Evolutionary conservation across 805 yeast species (phyloP).

Genomic region (Suhomyces kilbournensis): DNA sequence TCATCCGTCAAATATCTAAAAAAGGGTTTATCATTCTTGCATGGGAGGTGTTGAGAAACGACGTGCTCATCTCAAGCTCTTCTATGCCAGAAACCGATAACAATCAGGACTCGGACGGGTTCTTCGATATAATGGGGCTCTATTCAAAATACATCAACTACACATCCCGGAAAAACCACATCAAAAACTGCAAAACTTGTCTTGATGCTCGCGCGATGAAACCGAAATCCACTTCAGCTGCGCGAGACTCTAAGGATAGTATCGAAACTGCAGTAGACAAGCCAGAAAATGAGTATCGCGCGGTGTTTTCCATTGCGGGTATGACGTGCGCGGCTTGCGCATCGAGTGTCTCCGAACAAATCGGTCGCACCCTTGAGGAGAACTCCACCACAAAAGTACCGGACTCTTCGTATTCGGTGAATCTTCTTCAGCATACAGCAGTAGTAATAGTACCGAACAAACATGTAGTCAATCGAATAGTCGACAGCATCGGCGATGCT

Average conservation of each 20-base stretch:
- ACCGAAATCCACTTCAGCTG: background rate
- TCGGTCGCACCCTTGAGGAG: slow-evolving; percentile 4
- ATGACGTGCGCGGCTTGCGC: slow-evolving; percentile 44
- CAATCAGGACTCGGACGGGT: slow-evolving; percentile 13
- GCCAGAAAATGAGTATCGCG: slow-evolving; percentile 34
- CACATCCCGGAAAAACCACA: slow-evolving; percentile 28
- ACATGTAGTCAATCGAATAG: slow-evolving; percentile 37
- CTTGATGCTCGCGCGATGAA: slow-evolving; percentile 13
- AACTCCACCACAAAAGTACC: slow-evolving; percentile 1
- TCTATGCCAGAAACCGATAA: background rate
- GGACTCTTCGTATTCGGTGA: slow-evolving; percentile 45
- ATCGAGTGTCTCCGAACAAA: slow-evolving; percentile 22
- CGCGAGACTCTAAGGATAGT: slow-evolving; percentile 9
- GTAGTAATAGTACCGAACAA: slow-evolving; percentile 52
- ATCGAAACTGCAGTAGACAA: slow-evolving; percentile 26
- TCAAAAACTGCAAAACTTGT: slow-evolving; percentile 43
- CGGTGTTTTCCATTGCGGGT: slow-evolving; percentile 50
- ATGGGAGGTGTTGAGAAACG: slow-evolving; percentile 30
- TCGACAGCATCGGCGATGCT: slow-evolving; percentile 24
- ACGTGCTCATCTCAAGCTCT: slow-evolving; percentile 8
- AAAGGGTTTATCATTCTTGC: slow-evolving; percentile 38
- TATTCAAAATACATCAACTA: slow-evolving; percentile 15
- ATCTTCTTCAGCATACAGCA: slow-evolving; percentile 51
- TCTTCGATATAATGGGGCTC: slow-evolving; percentile 11
- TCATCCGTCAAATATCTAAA: slow-evolving; percentile 24